phyloP scores from a whole-genome alignment of 164 flowering plant genomes.

The Vitis labrusca region DNA sequence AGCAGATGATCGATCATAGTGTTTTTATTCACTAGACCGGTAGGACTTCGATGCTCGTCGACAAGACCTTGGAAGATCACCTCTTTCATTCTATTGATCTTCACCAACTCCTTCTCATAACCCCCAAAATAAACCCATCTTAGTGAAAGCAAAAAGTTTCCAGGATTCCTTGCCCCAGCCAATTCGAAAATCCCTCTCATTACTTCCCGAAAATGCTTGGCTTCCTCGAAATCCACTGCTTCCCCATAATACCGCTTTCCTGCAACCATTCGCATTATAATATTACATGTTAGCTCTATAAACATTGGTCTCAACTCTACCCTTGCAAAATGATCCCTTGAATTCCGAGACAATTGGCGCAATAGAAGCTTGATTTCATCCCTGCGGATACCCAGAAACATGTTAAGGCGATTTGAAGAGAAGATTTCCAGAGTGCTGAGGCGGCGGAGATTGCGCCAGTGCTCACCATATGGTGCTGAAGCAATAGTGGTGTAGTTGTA shows the following conservation, averaged over 20 bases:
- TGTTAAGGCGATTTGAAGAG: too few species aligned
- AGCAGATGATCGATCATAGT: not conserved
- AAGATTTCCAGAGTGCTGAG: too few species aligned
- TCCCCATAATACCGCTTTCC: too few species aligned
- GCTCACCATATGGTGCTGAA: not conserved
- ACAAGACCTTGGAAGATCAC: conserved; percentile 12
- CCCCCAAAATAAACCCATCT: not conserved
- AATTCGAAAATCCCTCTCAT: not conserved
- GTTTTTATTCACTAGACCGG: too few species aligned
- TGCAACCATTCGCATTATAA: too few species aligned
- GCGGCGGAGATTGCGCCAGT: not conserved
- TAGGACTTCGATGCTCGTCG: conserved; percentile 7
- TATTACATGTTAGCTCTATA: too few species aligned
- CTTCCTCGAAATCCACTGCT: not conserved
- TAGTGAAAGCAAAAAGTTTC: conserved; percentile 10
- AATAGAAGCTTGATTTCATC: not conserved
- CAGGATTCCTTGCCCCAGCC: conserved; percentile 2
- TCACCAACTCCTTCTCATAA: not conserved
- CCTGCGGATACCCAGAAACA: too few species aligned
- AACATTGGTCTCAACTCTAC: not conserved
- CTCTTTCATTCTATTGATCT: conserved; percentile 2
- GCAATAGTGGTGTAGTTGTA: conserved; percentile 8
- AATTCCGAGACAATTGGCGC: not conserved
- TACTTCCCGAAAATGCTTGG: not conserved
- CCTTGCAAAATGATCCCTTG: not conserved